Evolutionary conservation across 2,329 filamentous ascomycete species (phyloP).

Genomic region (Exophiala calicioides): DNA sequence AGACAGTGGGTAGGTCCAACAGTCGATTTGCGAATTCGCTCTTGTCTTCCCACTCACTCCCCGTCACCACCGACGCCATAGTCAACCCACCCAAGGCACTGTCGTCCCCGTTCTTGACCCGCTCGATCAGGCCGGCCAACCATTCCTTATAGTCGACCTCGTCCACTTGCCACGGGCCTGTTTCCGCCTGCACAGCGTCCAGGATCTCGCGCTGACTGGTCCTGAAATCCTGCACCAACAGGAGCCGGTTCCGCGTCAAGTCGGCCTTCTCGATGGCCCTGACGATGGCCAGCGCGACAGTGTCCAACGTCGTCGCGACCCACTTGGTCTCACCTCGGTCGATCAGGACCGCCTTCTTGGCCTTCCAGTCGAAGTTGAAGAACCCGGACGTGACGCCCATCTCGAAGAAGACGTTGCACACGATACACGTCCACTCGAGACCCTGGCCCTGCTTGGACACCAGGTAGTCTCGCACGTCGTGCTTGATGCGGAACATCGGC

Average conservation of each 20-base stretch:
- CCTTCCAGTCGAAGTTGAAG: constrained; percentile 45
- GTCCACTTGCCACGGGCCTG: constrained; percentile 23
- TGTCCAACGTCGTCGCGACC: constrained; percentile 50
- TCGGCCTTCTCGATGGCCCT: constrained; percentile 51
- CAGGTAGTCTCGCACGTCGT: constrained; percentile 35
- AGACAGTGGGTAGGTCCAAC: constrained; percentile 19
- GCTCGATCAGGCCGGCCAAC: constrained; percentile 16
- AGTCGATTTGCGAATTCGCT: constrained; percentile 17
- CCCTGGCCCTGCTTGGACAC: constrained; percentile 26
- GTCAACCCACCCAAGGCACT: constrained; percentile 22
- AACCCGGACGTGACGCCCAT: constrained; percentile 42
- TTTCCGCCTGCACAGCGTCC: constrained; percentile 28
- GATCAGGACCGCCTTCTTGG: constrained; percentile 45
- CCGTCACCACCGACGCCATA: constrained; percentile 16
- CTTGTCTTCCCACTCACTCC: constrained; percentile 17
- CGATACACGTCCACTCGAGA: constrained; percentile 35
- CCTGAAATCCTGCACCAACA: constrained; percentile 50
- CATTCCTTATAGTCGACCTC: constrained; percentile 13
- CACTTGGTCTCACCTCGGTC: constrained; percentile 54
- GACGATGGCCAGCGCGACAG: constrained; percentile 51
- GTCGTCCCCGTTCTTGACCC: constrained; percentile 16
- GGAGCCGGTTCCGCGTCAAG: constrained; percentile 55
- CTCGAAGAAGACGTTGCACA: constrained; percentile 41
- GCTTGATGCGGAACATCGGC: constrained; percentile 34
- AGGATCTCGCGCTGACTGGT: constrained; percentile 48